These are phyloP conservation scores for Protomyces macrosporus DNA, from an alignment of 1,139 yeast genomes.

Conservation along the genomic window DNA sequence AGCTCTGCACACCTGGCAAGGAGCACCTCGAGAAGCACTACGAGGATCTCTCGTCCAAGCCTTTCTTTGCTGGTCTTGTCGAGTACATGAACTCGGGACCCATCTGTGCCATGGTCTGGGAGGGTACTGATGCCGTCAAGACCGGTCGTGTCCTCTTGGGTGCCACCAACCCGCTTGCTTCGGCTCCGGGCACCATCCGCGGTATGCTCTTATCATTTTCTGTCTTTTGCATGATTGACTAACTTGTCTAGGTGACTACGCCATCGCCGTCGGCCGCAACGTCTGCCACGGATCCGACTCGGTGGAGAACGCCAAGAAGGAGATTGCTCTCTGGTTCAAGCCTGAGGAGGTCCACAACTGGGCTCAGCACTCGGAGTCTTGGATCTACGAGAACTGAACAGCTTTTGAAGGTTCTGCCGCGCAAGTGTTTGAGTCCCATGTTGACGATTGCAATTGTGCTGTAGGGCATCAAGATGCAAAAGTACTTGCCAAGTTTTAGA, in stretches of 20 bases:
- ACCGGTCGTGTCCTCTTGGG: constrained; percentile 96
- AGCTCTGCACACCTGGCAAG: constrained; percentile 85
- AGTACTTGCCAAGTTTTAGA: not conserved
- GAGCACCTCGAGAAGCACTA: constrained; percentile 81
- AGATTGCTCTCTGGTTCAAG: constrained; percentile 97
- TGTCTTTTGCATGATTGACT: not conserved
- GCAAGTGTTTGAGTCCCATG: no score
- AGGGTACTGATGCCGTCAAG: constrained; percentile 98
- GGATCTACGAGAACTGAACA: not conserved
- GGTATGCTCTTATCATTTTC: constrained; percentile 43
- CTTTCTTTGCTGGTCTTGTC: constrained; percentile 52
- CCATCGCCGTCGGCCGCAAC: constrained; percentile 97
- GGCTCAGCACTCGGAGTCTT: constrained; percentile 22
- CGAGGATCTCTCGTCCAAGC: constrained; percentile 23
- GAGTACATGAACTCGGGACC: constrained; percentile 99
- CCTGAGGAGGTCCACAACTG: constrained; percentile 87
- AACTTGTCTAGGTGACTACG: constrained; percentile 41
- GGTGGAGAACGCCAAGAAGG: constrained; percentile 95
- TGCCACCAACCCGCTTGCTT: constrained; percentile 96
- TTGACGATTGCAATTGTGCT: not conserved
- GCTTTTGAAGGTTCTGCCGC: no score
- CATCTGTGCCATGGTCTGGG: constrained; percentile 98
- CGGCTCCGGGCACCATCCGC: constrained; percentile 99
- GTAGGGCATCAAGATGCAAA: not conserved
- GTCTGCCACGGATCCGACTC: constrained; percentile 99